Percentiles rank a stretch among this genome's conserved stretches.
Conservation (phyloP, 306 rosid species). For the Acmispon strigosus region DNA sequence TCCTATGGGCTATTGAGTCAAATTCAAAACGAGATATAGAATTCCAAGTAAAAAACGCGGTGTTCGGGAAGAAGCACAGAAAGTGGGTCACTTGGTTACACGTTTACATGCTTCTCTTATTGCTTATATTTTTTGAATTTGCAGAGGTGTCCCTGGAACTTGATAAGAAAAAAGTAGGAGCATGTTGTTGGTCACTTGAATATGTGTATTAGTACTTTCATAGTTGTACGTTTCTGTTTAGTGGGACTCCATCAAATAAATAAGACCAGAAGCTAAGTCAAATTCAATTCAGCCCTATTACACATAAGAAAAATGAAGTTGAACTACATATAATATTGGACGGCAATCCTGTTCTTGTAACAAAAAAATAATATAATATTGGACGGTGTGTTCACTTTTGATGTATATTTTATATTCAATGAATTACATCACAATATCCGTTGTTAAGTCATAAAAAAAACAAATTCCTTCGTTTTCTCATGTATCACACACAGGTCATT, state of each 20-base stretch:
- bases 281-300: too few relatives aligned
- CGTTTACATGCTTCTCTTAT: neutral
- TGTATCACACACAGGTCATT: too few relatives aligned
- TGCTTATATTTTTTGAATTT: neutral
- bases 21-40: constrained; percentile 32
- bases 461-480: too few relatives aligned
- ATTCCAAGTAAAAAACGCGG: constrained; percentile 36
- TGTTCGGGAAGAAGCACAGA: neutral
- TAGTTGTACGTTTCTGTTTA: neutral
- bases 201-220: neutral
- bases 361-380: too few relatives aligned
- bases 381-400: too few relatives aligned
- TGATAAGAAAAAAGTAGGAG: too few relatives aligned
- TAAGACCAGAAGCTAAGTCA: neutral
- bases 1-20: constrained; percentile 17
- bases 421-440: too few relatives aligned
- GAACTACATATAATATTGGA: too few relatives aligned
- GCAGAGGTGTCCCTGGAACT: neutral
- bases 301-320: too few relatives aligned
- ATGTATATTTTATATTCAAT: too few relatives aligned
- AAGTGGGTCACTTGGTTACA: neutral
- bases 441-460: too few relatives aligned
- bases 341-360: too few relatives aligned
- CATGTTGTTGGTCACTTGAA: neutral
- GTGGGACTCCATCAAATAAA: neutral